Percentiles rank a stretch among this genome's conserved stretches.
Evolutionary conservation across 352 stramenopile species (phyloP).

Genomic region (Globisporangium ultimum): DNA sequence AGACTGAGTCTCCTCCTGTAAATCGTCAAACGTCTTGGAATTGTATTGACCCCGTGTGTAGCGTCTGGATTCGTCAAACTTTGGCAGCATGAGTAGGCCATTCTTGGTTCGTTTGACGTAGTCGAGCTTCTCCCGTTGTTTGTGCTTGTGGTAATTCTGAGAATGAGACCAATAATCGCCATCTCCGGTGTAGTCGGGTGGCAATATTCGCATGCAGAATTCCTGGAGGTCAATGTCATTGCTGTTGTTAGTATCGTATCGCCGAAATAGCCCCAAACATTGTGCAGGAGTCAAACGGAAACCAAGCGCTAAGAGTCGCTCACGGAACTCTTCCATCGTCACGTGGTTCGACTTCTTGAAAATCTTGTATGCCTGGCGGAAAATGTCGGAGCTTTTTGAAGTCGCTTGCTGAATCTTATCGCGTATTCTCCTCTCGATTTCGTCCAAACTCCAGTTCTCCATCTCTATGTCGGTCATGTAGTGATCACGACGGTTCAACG

Average conservation of each 20-base stretch:
- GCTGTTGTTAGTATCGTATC: slow-evolving; percentile 78
- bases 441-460: slow-evolving; percentile 69
- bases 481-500: slow-evolving; percentile 44
- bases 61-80: slow-evolving; percentile 50
- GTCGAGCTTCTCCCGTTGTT: slow-evolving; percentile 42
- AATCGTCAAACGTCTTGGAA: slow-evolving; percentile 34
- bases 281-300: slow-evolving; percentile 68
- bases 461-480: slow-evolving; percentile 80
- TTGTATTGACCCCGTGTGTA: slow-evolving; percentile 51
- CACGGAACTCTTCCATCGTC: slow-evolving; percentile 70
- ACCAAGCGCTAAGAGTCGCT: slow-evolving; percentile 60
- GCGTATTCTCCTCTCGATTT: slow-evolving; percentile 75
- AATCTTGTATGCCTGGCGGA: slow-evolving; percentile 77
- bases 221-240: slow-evolving; percentile 81
- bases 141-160: slow-evolving; percentile 50
- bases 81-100: slow-evolving; percentile 54
- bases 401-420: slow-evolving; percentile 81
- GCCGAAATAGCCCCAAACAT: slow-evolving; percentile 55
- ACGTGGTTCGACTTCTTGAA: slow-evolving; percentile 78
- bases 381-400: slow-evolving; percentile 75
- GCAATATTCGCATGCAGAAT: slow-evolving; percentile 75
- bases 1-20: slow-evolving; percentile 20
- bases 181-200: slow-evolving; percentile 76
- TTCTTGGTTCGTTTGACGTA: slow-evolving; percentile 67
- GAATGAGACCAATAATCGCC: slow-evolving; percentile 75